phyloP scores from a whole-genome alignment of 768 basidiomycete species.

The Atractiella rhizophila region DNA sequence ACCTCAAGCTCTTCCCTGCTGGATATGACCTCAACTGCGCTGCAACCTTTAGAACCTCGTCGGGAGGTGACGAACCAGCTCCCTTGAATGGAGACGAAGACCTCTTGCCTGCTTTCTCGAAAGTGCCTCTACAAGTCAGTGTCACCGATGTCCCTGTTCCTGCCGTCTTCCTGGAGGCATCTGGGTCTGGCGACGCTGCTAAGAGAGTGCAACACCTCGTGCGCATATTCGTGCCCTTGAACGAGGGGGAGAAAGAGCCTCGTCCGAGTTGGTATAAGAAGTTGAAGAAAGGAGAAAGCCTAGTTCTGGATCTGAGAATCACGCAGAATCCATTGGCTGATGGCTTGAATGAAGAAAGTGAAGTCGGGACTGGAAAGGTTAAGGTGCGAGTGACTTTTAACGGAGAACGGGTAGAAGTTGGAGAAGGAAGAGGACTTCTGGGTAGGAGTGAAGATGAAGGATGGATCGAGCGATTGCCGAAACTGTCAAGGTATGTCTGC shows the following conservation, averaged over 20 bases:
- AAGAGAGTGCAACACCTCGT: constrained; percentile 40
- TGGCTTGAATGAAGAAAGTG: constrained; percentile 16
- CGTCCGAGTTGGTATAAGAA: constrained; percentile 45
- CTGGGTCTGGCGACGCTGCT: constrained; percentile 27
- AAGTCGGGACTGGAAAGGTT: background rate
- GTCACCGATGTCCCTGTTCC: constrained; percentile 29
- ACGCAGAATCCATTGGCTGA: constrained; percentile 6
- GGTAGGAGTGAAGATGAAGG: too few species aligned
- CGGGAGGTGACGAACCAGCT: too few species aligned
- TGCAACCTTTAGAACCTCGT: too few species aligned
- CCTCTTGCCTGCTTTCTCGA: background rate
- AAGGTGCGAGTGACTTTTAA: background rate
- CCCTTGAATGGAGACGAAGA: background rate
- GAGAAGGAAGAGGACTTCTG: background rate
- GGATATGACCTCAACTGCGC: background rate
- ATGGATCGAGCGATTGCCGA: too few species aligned
- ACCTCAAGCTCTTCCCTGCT: background rate
- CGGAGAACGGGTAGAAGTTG: background rate
- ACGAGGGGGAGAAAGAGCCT: constrained; percentile 30
- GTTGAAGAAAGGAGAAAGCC: constrained; percentile 31
- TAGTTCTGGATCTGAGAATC: constrained; percentile 24
- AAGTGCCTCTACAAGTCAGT: background rate
- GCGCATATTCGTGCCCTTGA: constrained; percentile 50
- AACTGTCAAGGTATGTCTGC: too few species aligned
- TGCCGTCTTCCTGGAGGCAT: constrained; percentile 34